Evolutionary conservation across 2,329 filamentous ascomycete genomes (phyloP).

Genomic region (Microsporum ferrugineum): DNA sequence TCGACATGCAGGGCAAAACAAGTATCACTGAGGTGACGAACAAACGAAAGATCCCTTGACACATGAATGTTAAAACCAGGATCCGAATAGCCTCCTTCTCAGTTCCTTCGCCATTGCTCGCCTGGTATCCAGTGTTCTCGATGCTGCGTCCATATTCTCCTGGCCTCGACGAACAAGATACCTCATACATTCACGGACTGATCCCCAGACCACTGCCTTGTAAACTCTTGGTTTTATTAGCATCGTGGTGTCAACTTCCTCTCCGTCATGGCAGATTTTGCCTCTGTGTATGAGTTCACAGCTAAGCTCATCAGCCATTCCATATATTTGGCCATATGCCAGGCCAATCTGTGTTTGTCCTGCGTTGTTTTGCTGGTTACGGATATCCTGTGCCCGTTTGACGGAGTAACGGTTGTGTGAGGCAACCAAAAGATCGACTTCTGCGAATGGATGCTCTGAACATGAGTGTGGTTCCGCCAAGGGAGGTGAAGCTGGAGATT

Average conservation of each 20-base stretch:
- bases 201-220: constrained; percentile 48
- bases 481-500: constrained; percentile 21
- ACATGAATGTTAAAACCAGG: neutral
- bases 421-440: constrained; percentile 57
- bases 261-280: constrained; percentile 6
- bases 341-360: constrained; percentile 36
- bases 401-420: constrained; percentile 72
- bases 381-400: constrained; percentile 38
- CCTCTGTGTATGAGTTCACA: constrained; percentile 35
- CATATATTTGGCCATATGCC: constrained; percentile 45
- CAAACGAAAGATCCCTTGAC: neutral
- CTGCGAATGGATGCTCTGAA: constrained; percentile 39
- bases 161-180: constrained; percentile 49
- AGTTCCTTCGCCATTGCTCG: constrained; percentile 43
- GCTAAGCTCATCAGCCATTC: constrained; percentile 50
- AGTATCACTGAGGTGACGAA: neutral
- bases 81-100: constrained; percentile 23
- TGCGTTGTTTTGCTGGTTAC: constrained; percentile 33
- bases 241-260: constrained; percentile 17
- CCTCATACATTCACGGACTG: constrained; percentile 62
- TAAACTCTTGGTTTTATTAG: constrained; percentile 37
- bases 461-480: neutral
- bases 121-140: constrained; percentile 41
- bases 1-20: neutral
- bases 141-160: constrained; percentile 47